Percentiles rank a stretch among this genome's conserved stretches.
These are phyloP conservation scores for Pseudogymnoascus sp. DNA, from an alignment of 2,329 filamentous ascomycete species.

Conservation along the genomic window DNA sequence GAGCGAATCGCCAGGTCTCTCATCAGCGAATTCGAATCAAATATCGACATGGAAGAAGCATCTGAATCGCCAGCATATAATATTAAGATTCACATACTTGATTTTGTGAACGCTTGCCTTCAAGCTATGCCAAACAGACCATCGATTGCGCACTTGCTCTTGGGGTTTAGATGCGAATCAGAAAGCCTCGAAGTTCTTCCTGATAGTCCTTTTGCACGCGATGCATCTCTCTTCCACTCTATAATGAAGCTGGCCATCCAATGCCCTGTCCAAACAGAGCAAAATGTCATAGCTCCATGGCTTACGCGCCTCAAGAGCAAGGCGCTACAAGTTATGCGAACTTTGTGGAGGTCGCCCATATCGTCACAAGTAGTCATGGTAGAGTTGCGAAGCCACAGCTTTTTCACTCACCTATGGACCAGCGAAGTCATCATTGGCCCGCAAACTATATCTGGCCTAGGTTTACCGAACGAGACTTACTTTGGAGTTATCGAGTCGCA, in stretches of 20 bases:
- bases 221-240: conserved; percentile 75
- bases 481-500: conserved; percentile 3
- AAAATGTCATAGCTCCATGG: conserved; percentile 56
- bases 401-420: conserved; percentile 2
- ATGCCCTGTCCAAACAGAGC: conserved; percentile 57
- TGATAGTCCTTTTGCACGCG: conserved; percentile 62
- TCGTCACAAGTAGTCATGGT: conserved; percentile 68
- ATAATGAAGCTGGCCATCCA: conserved; percentile 66
- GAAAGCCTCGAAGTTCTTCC: conserved; percentile 61
- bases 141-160: conserved; percentile 80
- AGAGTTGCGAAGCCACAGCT: conserved; percentile 55
- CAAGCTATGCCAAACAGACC: conserved; percentile 67
- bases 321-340: conserved; percentile 65
- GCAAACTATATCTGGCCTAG: conserved; percentile 46
- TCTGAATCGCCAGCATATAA: conserved; percentile 65
- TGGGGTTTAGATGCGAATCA: conserved; percentile 77
- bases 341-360: conserved; percentile 76
- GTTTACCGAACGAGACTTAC: conserved; percentile 43
- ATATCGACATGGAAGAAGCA: conserved; percentile 67
- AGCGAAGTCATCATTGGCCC: conserved; percentile 8
- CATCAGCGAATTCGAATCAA: conserved; percentile 57
- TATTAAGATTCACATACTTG: conserved; percentile 76
- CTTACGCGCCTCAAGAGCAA: conserved; percentile 62
- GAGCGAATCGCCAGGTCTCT: conserved; percentile 73
- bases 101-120: conserved; percentile 78